These are phyloP conservation scores for Erodium maritimum DNA, from an alignment of 345 rosid species.

Conservation along the genomic window DNA sequence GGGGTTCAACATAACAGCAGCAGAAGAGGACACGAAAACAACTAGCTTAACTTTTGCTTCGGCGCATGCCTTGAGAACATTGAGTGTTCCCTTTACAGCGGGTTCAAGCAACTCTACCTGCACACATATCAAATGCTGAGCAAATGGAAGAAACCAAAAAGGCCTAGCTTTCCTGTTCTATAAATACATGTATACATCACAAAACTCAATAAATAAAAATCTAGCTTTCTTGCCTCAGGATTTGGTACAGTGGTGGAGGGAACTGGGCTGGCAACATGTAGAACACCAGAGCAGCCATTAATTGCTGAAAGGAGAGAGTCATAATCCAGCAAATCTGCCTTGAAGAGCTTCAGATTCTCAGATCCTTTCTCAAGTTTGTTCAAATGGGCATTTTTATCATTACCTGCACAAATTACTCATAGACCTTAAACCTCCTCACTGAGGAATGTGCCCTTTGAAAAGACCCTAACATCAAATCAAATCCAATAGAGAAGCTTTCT, in stretches of 20 bases:
- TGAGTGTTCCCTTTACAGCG: constrained; percentile 22
- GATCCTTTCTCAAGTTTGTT: constrained; percentile 16
- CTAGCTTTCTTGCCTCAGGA: constrained; percentile 13
- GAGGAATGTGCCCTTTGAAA: not conserved
- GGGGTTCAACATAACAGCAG: constrained; percentile 15
- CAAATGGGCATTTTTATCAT: constrained; percentile 19
- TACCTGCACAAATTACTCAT: constrained; percentile 7
- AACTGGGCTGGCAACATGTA: constrained; percentile 26
- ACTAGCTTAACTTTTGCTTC: constrained; percentile 22
- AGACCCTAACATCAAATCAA: not conserved
- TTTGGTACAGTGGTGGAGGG: constrained; percentile 4
- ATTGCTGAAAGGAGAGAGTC: constrained; percentile 17
- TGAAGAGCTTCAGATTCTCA: constrained; percentile 24
- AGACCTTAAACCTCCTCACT: not conserved
- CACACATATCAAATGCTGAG: not conserved
- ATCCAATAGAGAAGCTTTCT: not conserved
- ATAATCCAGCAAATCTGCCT: constrained; percentile 24
- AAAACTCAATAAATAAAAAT: not conserved
- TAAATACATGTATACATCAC: not conserved
- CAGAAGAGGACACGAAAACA: constrained; percentile 18
- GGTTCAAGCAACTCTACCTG: constrained; percentile 22
- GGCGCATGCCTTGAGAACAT: constrained; percentile 23
- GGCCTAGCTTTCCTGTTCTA: too few relatives aligned
- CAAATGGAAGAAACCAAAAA: not conserved
- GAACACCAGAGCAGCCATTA: constrained; percentile 20